These are phyloP conservation scores for Sporisorium reilianum DNA, from an alignment of 1,284 basidiomycete genomes.

Conservation along the genomic window DNA sequence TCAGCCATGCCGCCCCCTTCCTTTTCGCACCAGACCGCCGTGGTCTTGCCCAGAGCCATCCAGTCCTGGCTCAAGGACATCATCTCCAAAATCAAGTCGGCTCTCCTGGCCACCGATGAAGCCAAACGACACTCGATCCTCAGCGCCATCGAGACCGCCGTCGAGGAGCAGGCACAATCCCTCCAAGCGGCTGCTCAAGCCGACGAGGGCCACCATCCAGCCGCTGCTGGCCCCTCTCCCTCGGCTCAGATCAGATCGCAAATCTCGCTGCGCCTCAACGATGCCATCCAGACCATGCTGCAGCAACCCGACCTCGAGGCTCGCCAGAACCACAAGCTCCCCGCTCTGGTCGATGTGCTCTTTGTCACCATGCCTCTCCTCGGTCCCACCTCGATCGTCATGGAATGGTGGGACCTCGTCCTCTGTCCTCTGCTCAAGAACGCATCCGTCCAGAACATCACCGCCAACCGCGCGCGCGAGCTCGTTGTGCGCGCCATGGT, in stretches of 20 bases:
- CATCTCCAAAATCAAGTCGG: slow-evolving; percentile 34
- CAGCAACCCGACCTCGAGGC: slow-evolving; percentile 49
- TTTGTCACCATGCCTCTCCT: slow-evolving; percentile 50
- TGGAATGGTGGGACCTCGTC: slow-evolving; percentile 65
- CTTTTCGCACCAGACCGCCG: slow-evolving; percentile 47
- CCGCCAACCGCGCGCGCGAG: slow-evolving; percentile 50
- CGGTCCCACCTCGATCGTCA: slow-evolving; percentile 43
- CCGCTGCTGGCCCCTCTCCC: slow-evolving; percentile 36
- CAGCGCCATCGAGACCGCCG: slow-evolving; percentile 28
- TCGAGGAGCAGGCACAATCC: slow-evolving; percentile 29
- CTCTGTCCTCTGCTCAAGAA: slow-evolving; percentile 61
- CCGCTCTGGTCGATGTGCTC: slow-evolving; percentile 55
- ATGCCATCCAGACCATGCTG: slow-evolving; percentile 41
- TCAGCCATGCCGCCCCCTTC: slow-evolving; percentile 46
- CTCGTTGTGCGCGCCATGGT: slow-evolving; percentile 60
- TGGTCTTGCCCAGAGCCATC: slow-evolving; percentile 36
- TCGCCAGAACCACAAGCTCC: slow-evolving; percentile 32
- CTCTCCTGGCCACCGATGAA: slow-evolving; percentile 28
- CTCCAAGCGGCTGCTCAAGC: slow-evolving; percentile 29
- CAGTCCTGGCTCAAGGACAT: slow-evolving; percentile 51
- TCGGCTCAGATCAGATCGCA: slow-evolving; percentile 50
- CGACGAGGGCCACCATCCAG: slow-evolving; percentile 38
- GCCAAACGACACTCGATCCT: slow-evolving; percentile 33
- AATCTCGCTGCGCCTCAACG: slow-evolving; percentile 49
- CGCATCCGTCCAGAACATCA: slow-evolving; percentile 35